These are phyloP conservation scores for Acmispon strigosus DNA, from an alignment of 306 rosid genomes.

Conservation along the genomic window DNA sequence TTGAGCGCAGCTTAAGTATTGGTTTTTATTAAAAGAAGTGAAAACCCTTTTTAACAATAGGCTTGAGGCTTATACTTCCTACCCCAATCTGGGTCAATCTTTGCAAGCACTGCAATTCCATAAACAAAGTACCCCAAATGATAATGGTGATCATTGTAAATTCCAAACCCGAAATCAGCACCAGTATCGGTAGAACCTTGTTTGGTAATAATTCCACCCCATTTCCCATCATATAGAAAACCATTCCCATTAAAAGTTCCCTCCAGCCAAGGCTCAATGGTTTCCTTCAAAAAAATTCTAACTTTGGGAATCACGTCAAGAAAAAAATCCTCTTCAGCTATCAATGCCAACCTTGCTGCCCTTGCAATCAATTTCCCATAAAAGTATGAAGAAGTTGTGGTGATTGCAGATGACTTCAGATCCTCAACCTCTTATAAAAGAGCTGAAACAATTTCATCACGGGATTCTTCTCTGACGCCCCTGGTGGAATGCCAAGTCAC, in stretches of 20 bases:
- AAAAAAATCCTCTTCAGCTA: neutral
- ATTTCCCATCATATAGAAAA: constrained; percentile 58
- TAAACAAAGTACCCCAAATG: constrained; percentile 79
- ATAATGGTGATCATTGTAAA: constrained; percentile 77
- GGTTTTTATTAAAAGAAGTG: too few species aligned
- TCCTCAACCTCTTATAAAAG: neutral
- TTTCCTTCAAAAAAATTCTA: constrained; percentile 51
- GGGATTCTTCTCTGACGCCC: neutral
- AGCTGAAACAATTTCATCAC: neutral
- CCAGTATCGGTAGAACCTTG: constrained; percentile 59
- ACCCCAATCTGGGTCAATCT: constrained; percentile 83
- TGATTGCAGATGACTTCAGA: neutral
- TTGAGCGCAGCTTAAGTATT: too few species aligned
- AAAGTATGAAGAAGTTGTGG: neutral
- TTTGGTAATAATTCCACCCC: constrained; percentile 83
- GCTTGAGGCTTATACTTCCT: constrained; percentile 60
- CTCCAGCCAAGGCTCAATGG: constrained; percentile 76
- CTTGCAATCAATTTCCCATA: neutral
- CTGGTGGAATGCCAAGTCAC: neutral
- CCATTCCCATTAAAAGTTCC: constrained; percentile 77
- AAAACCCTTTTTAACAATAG: too few species aligned
- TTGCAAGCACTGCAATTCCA: constrained; percentile 77
- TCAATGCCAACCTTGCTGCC: constrained; percentile 1
- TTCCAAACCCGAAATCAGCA: constrained; percentile 82
- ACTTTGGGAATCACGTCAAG: neutral